These are phyloP conservation scores for Alternaria triticimaculans DNA, from an alignment of 2,329 filamentous ascomycete genomes.

Conservation along the genomic window DNA sequence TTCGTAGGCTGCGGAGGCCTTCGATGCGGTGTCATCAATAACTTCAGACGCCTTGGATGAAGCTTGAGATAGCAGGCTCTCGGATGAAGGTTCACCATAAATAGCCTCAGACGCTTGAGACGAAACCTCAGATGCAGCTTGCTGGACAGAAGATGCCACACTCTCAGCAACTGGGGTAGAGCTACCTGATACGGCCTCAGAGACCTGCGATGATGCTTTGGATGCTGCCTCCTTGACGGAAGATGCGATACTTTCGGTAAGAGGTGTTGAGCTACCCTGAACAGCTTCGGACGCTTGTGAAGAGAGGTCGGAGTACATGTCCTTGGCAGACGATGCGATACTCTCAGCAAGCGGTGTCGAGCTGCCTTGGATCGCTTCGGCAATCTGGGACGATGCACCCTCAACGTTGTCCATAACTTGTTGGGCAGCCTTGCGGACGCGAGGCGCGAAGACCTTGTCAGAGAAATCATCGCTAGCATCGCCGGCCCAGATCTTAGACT, in stretches of 20 bases:
- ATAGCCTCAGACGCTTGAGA: constrained; percentile 34
- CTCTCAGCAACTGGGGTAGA: constrained; percentile 41
- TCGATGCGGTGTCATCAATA: constrained; percentile 27
- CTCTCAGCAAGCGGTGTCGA: constrained; percentile 42
- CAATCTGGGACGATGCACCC: constrained; percentile 45
- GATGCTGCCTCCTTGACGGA: constrained; percentile 47
- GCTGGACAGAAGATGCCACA: constrained; percentile 46
- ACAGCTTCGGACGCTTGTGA: constrained; percentile 39
- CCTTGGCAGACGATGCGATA: constrained; percentile 46
- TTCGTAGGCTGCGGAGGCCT: constrained; percentile 34
- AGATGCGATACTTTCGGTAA: constrained; percentile 44
- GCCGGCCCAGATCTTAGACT: constrained; percentile 78
- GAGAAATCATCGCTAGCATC: constrained; percentile 83
- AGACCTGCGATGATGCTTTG: constrained; percentile 34
- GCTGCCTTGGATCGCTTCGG: constrained; percentile 44
- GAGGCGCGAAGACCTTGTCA: constrained; percentile 66
- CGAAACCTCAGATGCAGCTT: constrained; percentile 44
- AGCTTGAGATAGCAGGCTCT: constrained; percentile 35
- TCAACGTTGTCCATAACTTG: constrained; percentile 50
- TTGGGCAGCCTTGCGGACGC: constrained; percentile 56
- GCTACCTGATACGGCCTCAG: constrained; percentile 40
- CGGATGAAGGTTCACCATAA: constrained; percentile 18
- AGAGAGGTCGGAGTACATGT: constrained; percentile 44
- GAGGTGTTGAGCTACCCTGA: constrained; percentile 38
- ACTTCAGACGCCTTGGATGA: constrained; percentile 29